Base-by-base conservation (phyloP, 2,329 filamentous ascomycete species). In the Malbranchea cinnamomea region DNA sequence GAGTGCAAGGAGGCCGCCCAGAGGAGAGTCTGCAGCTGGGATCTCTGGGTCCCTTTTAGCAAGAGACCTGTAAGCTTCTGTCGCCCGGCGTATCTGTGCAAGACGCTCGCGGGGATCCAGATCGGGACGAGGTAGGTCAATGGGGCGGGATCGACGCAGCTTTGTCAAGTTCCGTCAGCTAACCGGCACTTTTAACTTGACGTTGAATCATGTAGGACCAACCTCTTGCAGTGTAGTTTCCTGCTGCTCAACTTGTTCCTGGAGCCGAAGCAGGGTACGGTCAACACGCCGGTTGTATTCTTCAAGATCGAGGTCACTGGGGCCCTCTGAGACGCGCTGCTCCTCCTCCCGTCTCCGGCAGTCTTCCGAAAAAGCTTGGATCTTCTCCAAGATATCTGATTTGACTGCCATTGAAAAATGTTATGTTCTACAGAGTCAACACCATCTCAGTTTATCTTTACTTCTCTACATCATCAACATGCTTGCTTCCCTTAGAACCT, bases 1-100 rank as follows among this genome's bases (percentile, higher is more conserved):
- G 31, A 83, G 54, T 4, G 81, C 79, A 23, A 89, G 49, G 4
- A 91, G 60, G 5, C 74, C 71, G 3, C 80, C 78, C 5, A 89
- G 53, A 4, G 75, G 62, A 12, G 81, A 87, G 28, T 67, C 69
- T 6, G 70, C 58, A 14, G 65, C 61, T 2, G 81, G 80, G 13
- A 87, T 57, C 41, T 72, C 71, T 6, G 77, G 74, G 30, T 74
- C 65, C 9, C 66, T 62, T 24, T 67, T 57, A 8, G 71, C 65
- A 26, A 83, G 57, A 10, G 67, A 63, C 30, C 71, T 65, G 43
- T 84, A 82, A 3, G 78, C 78, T 28, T 62, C 56, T 42, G 70
- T 74, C 45, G 84, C 58, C 21, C 58, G 48, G 31, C 54, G 56
- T 17, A 68, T 52, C 53, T 73, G 55, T n/a, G 44, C 44, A 2